phyloP scores from a whole-genome alignment of 1,139 yeast genomes.

The Eremothecium coryli region DNA sequence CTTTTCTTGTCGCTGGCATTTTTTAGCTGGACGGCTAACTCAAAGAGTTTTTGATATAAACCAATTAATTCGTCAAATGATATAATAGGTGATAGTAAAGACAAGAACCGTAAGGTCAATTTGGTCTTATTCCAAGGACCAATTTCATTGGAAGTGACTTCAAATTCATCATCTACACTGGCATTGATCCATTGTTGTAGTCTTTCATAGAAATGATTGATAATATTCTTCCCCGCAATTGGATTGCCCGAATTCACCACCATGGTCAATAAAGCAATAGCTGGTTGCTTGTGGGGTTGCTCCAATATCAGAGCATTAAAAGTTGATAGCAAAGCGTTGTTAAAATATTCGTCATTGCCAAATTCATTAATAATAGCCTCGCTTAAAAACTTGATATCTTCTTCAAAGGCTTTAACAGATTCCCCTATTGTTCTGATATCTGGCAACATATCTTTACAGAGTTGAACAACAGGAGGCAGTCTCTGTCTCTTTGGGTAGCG shows the following conservation, averaged over 20 bases:
- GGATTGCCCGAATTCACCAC: constrained; percentile 59
- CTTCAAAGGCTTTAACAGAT: constrained; percentile 47
- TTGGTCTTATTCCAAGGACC: constrained; percentile 71
- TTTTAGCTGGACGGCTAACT: constrained; percentile 50
- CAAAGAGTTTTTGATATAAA: constrained; percentile 48
- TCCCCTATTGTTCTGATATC: constrained; percentile 64
- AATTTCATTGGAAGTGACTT: constrained; percentile 35
- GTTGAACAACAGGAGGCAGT: constrained; percentile 34
- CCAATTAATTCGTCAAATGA: constrained; percentile 43
- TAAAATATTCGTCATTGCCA: constrained; percentile 54
- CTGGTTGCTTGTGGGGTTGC: constrained; percentile 82
- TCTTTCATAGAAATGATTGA: constrained; percentile 60
- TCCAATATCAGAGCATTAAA: constrained; percentile 65
- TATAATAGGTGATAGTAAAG: constrained; percentile 54
- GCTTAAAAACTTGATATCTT: constrained; percentile 58
- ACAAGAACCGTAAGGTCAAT: constrained; percentile 59
- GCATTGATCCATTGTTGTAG: constrained; percentile 46
- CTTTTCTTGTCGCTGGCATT: constrained; percentile 32
- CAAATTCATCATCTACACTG: constrained; percentile 21
- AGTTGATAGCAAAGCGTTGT: constrained; percentile 52
- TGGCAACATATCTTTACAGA: constrained; percentile 35
- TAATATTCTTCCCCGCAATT: constrained; percentile 58
- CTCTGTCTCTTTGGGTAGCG: constrained; percentile 31
- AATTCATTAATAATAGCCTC: constrained; percentile 62
- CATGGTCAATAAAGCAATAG: constrained; percentile 60